Evolutionary conservation across 2,329 filamentous ascomycete genomes (phyloP), one percentile per base, ranked within the genome.

Genomic region (Hypoxylon sp.): DNA sequence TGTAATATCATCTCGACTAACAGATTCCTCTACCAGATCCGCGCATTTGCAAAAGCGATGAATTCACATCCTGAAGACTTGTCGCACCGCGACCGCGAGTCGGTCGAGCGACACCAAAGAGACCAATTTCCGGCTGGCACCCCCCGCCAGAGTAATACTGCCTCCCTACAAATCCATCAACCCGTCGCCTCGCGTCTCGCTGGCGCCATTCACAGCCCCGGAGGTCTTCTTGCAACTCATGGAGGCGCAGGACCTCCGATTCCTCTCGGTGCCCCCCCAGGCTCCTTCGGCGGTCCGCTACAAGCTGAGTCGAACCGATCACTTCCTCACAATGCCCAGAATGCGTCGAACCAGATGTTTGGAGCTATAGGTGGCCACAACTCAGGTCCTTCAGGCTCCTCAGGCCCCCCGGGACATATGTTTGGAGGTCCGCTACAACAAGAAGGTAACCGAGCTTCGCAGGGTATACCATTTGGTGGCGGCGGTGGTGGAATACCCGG

Each of bases 91-190:
- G 90, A 92, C 72, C 86, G 90, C 77, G 91, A 93, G 74, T 86
- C 88, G 65, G 82, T 88, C 72, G 89, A 93, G 71, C 84, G 87
- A 73, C 85, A 87, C 71, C 84, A 87, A 66, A 85, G 88, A 77
- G 90, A 91, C 47, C 87, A 89, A 57, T 90, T 90, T 76, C 91
- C 90, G 22, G 44, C 73, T 19, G 78, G 80, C 55, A 88, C 92
- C 67, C 90, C 91, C 26, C 94, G 96, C 77, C 94, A 98, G 80
- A 96, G 92, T 81, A 94, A 93, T 77, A 91, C 93, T 42, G 93
- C 92, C 63, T 94, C 94, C 2, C 93, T 97, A 60, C 94, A 94
- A 60, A 91, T 98, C 74, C 95, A 98, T 81, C 95, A 98, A 80
- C 95, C 95, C 4, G 94, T 98, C 66, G 95, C 95, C 69, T 90